Conservation (phyloP, 768 basidiomycete genomes). For the Amanita pallidorosea region DNA sequence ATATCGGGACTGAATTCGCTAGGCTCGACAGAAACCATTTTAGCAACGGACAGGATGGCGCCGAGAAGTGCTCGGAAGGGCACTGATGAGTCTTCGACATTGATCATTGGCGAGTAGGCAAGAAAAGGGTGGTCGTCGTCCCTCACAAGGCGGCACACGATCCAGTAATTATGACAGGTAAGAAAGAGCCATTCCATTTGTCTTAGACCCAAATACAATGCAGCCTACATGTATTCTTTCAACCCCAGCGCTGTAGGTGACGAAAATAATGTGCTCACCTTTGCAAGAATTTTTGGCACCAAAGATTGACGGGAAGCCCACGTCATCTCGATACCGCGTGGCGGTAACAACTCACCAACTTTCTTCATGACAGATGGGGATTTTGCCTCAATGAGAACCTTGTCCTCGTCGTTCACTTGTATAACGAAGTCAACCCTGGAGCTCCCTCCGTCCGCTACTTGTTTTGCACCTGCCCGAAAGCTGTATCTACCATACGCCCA, state of each 20-base stretch:
- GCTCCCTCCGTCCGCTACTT: slow-evolving; percentile 6
- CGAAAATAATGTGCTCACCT: slow-evolving; percentile 7
- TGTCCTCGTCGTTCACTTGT: slow-evolving; percentile 7
- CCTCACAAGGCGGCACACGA: slow-evolving; percentile 14
- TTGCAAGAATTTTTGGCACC: slow-evolving; percentile 6
- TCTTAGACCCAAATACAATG: slow-evolving; percentile 11
- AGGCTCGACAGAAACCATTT: slow-evolving; percentile 7
- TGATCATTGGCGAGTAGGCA: slow-evolving; percentile 13
- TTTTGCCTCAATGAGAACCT: slow-evolving; percentile 10
- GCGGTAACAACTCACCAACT: slow-evolving; percentile 5
- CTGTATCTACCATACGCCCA: neutral
- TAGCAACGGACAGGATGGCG: slow-evolving; percentile 11
- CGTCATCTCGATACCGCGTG: slow-evolving; percentile 7
- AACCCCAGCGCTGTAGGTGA: slow-evolving; percentile 5
- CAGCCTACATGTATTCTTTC: slow-evolving; percentile 8
- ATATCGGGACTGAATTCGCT: slow-evolving; percentile 9
- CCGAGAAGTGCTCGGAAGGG: slow-evolving; percentile 13
- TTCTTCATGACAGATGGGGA: slow-evolving; percentile 10
- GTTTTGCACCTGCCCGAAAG: slow-evolving; percentile 5
- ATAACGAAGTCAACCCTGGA: slow-evolving; percentile 11
- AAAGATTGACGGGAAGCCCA: slow-evolving; percentile 6
- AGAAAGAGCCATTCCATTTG: slow-evolving; percentile 12
- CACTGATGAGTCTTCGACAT: slow-evolving; percentile 10
- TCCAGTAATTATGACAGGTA: slow-evolving; percentile 13
- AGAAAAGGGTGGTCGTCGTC: slow-evolving; percentile 11